Base-by-base conservation (phyloP, 2,329 filamentous ascomycete species). In the Balansia obtecta region DNA sequence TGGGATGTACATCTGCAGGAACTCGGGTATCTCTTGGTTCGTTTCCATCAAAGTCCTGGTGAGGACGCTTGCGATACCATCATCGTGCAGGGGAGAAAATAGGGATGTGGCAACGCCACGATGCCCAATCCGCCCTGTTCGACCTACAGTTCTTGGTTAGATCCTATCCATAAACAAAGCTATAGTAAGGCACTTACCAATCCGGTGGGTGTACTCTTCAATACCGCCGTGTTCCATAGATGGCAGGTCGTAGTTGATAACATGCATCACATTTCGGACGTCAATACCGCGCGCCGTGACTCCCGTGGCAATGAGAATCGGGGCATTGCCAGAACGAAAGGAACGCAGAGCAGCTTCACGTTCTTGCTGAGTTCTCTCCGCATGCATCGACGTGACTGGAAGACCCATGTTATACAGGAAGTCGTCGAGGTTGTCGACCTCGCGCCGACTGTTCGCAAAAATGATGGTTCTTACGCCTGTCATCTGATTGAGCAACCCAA, bases 201-300 rank as follows among this genome's bases (percentile, higher is more conserved):
- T 97, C 12, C 93, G 88, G 63, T 98, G 93, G 27, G 86, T 82
- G 59, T 97, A 98, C 64, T 97, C 93, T 46, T 87, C 82, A 50
- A 96, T 95, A 2, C 90, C 91, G n/a, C 88, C 89, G 58, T 91
- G 77, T 1, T 80, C 72, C 42, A 74, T 68, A 5, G 75, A 81
- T 0, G 91, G 91, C 1, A 97, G 72, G 54, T 97, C 90, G 58
- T 83, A 97, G 69, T 98, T 97, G 75, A 98, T 84, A 53, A 98
- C 86, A 56, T 95, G 88, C 71, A 83, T 81, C 6, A 97, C 84
- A 56, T 93, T 88, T 52, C 80, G 80, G 37, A 96, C 84, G 58
- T 97, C 90, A 34, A 96, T 82, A 7, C 93, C 93, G 58, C 93
- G 88, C 61, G 88, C 86, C 48, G 85, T 83, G 48, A 98, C 79